Evolutionary conservation across 495 filamentous ascomycete species (phyloP).

Genomic region (Tuber microsphaerosporum): DNA sequence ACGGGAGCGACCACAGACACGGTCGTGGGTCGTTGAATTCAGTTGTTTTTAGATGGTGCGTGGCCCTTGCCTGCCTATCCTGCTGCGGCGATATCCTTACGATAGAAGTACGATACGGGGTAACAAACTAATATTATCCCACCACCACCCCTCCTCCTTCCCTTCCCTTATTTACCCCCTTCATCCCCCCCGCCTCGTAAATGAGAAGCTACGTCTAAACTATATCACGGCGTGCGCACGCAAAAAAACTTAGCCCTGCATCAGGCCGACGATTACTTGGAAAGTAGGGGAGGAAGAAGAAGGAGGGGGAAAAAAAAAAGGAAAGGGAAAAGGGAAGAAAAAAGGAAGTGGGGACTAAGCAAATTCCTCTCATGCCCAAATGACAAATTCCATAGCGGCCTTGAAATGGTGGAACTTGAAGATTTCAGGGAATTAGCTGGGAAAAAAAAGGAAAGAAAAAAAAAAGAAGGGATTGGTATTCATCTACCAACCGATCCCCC

Average conservation of each 20-base stretch:
- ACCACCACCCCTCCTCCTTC: background rate
- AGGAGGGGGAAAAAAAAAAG: background rate
- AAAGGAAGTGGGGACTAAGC: background rate
- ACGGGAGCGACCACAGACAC: conserved; percentile 37
- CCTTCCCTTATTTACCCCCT: background rate
- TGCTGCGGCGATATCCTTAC: conserved; percentile 23
- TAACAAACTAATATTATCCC: conserved; percentile 3
- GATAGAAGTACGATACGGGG: conserved; percentile 19
- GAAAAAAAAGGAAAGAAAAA: background rate
- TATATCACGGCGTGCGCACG: background rate
- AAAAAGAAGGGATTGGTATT: background rate
- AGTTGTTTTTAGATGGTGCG: conserved; percentile 25
- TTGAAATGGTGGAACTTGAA: background rate
- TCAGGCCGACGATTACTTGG: background rate
- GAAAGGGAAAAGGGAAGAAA: too few species aligned
- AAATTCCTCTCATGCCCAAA: background rate
- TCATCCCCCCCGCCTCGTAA: background rate
- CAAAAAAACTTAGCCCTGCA: background rate
- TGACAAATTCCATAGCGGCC: background rate
- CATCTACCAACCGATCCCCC: conserved; percentile 6
- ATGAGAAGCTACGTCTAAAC: background rate
- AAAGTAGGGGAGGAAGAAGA: background rate
- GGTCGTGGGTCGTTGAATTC: conserved; percentile 30
- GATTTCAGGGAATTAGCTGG: background rate
- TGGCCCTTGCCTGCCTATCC: conserved; percentile 20